Base-by-base conservation (phyloP, 2,329 filamentous ascomycete genomes). In the Exophiala aquamarina region DNA sequence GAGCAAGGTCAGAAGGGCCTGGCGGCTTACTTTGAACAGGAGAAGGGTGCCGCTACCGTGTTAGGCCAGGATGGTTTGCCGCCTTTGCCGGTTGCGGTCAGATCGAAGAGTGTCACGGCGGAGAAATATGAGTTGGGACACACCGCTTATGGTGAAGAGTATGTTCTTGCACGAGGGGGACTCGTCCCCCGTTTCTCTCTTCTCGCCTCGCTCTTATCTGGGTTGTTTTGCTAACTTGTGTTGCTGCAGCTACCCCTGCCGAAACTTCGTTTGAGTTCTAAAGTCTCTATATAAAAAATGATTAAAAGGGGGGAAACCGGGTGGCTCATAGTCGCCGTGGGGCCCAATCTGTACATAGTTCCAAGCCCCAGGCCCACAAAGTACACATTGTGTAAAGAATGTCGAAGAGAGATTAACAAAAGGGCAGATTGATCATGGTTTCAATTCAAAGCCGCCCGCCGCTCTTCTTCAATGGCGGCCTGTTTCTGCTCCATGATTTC, bases 61-160 rank as follows among this genome's bases (percentile, higher is more conserved):
- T 81, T 91, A 47, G 83, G 87, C 41, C 77, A 86, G 35, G 77
- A 86, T 61, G 91, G 92, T 1, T 69, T 98, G 69, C 93, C 93
- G 47, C 93, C 93, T n/a, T 71, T 87, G 62, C 93, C 92, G 13
- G 83, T 83, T 61, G 84, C 87, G n/a, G 71, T 83, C 68, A 81
- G 74, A 58, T 60, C 76, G 49, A 68, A 69, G 57, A 68, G 68
- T 37, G 71, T 67, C 36, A 76, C 77, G 52, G 81, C 82, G 73
- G 76, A 83, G 63, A 81, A 84, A 64, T 83, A 90, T 67, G 81
- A 84, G 69, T 83, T 94, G 61, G 70, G 71, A 54, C 66, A 53
- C 15, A 83, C 86, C 63, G 78, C 85, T 50, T 96, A 95, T 69
- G 73, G 79, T 26, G 76, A 78, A 41, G 68, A 75, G 87, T 89